A percentile compares a stretch with the other conserved stretches of the same genome.
These are phyloP conservation scores for Ambrosia hybrid DNA, from an alignment of 140 eudicot species.

Conservation along the genomic window DNA sequence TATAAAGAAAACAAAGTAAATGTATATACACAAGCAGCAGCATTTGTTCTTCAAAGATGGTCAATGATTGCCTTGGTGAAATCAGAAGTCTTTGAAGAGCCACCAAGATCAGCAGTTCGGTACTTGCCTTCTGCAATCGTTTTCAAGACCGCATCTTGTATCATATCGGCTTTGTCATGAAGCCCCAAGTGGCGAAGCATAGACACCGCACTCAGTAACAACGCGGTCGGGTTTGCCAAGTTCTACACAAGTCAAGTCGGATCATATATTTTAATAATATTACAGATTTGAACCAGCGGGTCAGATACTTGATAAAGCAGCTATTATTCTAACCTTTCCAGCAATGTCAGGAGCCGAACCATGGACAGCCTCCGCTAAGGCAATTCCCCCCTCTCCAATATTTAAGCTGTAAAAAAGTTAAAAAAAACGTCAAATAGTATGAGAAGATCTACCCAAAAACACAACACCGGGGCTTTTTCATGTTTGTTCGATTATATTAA, in stretches of 20 bases:
- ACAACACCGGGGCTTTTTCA: background rate
- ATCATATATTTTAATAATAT: background rate
- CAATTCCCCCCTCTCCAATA: conserved; percentile 95
- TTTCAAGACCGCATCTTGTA: conserved; percentile 76
- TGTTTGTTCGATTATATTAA: background rate
- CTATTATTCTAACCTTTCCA: conserved; percentile 70
- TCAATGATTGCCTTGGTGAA: conserved; percentile 84
- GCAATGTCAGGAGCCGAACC: conserved; percentile 99
- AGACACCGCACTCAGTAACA: conserved; percentile 76
- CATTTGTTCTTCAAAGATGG: conserved; percentile 51
- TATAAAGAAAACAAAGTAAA: background rate
- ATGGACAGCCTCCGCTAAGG: conserved; percentile 98
- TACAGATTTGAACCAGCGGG: background rate
- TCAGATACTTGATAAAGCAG: background rate
- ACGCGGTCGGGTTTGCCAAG: conserved; percentile 97
- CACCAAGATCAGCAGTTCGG: conserved; percentile 90
- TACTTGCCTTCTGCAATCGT: conserved; percentile 96
- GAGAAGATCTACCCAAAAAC: conserved; percentile 5
- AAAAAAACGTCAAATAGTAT: conserved; percentile 12
- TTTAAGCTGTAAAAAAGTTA: conserved; percentile 60
- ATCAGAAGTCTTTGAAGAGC: conserved; percentile 75
- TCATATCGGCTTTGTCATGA: conserved; percentile 75
- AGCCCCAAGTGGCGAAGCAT: conserved; percentile 86
- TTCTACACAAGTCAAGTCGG: conserved; percentile 44
- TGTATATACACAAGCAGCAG: conserved; percentile 1